A percentile compares a stretch with the other conserved stretches of the same genome.
Conservation (phyloP, 2,329 filamentous ascomycete species). For the Pseudogymnoascus sp. region DNA sequence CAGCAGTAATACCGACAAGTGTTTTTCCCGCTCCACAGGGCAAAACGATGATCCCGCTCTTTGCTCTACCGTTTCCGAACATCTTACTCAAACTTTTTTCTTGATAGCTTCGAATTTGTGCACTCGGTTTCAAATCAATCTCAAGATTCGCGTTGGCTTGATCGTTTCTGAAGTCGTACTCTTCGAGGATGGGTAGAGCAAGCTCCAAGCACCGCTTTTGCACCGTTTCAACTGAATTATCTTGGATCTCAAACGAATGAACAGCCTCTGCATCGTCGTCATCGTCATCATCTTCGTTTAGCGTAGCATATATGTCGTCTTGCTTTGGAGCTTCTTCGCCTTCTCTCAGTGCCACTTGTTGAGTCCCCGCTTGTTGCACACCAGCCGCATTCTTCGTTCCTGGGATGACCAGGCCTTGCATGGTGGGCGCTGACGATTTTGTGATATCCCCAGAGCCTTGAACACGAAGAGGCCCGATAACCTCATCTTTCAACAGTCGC, state of each 20-base stretch:
- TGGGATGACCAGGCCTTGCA: conserved; percentile 81
- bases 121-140: conserved; percentile 82
- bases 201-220: conserved; percentile 84
- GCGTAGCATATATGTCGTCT: conserved; percentile 60
- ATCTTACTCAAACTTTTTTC: conserved; percentile 98
- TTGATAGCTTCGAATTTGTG: conserved; percentile 88
- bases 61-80: conserved; percentile 96
- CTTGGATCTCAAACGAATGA: conserved; percentile 85
- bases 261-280: conserved; percentile 82
- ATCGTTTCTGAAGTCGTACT: conserved; percentile 95
- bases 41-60: conserved; percentile 94
- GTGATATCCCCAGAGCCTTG: conserved; percentile 63
- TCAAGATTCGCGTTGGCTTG: conserved; percentile 81
- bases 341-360: conserved; percentile 32
- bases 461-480: conserved; percentile 71
- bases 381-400: conserved; percentile 91
- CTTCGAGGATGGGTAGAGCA: conserved; percentile 80
- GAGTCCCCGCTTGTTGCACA: conserved; percentile 59
- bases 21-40: conserved; percentile 97
- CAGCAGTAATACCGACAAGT: conserved; percentile 93
- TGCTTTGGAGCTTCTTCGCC: conserved; percentile 47
- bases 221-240: conserved; percentile 73
- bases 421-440: conserved; percentile 73
- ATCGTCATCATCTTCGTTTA: conserved; percentile 70
- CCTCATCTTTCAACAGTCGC: conserved; percentile 71